phyloP scores from a whole-genome alignment of 352 stramenopile genomes.

The Elongisporangium prolatum region DNA sequence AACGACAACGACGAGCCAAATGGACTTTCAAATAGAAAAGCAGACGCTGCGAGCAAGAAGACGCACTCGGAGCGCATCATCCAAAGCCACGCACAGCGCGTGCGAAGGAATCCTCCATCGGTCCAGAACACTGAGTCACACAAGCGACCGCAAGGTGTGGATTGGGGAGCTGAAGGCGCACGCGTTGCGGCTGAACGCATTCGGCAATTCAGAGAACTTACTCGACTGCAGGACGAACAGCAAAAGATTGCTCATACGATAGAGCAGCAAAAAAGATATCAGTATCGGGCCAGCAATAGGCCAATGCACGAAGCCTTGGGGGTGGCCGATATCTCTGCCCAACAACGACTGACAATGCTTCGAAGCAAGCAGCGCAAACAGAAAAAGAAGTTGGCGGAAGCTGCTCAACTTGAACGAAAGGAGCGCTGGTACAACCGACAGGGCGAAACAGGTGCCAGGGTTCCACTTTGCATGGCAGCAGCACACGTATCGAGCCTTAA shows the following conservation, averaged over 20 bases:
- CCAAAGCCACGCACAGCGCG: background rate
- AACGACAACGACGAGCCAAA: background rate
- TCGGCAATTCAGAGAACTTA: constrained; percentile 7
- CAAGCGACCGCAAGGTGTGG: background rate
- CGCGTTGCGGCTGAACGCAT: constrained; percentile 15
- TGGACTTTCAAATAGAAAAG: background rate
- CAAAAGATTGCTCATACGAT: constrained; percentile 6
- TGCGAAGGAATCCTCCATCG: background rate
- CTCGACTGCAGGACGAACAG: constrained; percentile 7
- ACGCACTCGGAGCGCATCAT: background rate
- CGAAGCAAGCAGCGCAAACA: constrained; percentile 13
- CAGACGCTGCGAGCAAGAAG: background rate
- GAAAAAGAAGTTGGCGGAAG: constrained; percentile 9
- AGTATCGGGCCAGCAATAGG: constrained; percentile 33
- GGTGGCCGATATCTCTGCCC: constrained; percentile 23
- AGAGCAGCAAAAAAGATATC: constrained; percentile 16
- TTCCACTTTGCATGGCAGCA: background rate
- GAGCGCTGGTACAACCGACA: constrained; percentile 33
- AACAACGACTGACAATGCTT: constrained; percentile 30
- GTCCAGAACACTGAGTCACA: no score
- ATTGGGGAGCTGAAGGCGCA: constrained; percentile 12
- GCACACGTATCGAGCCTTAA: constrained; percentile 17
- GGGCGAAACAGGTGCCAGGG: background rate
- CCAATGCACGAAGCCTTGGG: constrained; percentile 32
- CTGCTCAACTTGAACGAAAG: constrained; percentile 15